Base-by-base conservation (phyloP, 2,329 filamentous ascomycete genomes). In the Trichoderma aggressivum region DNA sequence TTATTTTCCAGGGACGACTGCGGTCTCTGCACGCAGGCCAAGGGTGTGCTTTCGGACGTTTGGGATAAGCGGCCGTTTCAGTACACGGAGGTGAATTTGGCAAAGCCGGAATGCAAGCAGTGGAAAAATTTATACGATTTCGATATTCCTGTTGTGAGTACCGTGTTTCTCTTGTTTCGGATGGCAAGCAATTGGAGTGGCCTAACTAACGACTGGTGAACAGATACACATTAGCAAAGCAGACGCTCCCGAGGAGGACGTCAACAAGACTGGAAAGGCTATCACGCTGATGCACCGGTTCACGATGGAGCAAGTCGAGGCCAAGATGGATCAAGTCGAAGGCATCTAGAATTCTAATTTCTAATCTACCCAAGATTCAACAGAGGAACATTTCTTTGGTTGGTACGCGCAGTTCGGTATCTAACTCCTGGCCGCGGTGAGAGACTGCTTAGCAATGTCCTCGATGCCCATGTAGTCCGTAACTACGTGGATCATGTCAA, bases 81-180 rank as follows among this genome's bases (percentile, higher is more conserved):
- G 21, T 94, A 89, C 79, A 83, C 84, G 8, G 91, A 94, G 79
- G 84, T 94, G 62, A 89, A 94, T 77, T 88, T 94, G 50, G 88
- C 92, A 81, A 86, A 87, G 62, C 84, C 87, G 0, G 87, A 89
- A 30, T 85, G 86, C 18, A 86, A 88, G 73, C 82, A 84, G 28
- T 95, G 92, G 92, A 89, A 88, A 76, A 85, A 90, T 62, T 77
- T 94, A 1, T 95, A 95, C 78, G 92, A 94, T 71, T 93, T 94
- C 78, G 92, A 95, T 75, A 92, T 93, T 8, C 92, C 92, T 0
- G 92, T 94, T 77, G 92, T 94, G 83, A 77, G 86, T 80, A 39
- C 12, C 10, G 10, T 11, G 1, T 5, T 21, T 5, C 21, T 14
- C 2, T 21, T 12, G n/a, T 24, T 16, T 26, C 14, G 14, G 2